Evolutionary conservation across 2,329 filamentous ascomycete species (phyloP).

Genomic region (Myotisia sp.): DNA sequence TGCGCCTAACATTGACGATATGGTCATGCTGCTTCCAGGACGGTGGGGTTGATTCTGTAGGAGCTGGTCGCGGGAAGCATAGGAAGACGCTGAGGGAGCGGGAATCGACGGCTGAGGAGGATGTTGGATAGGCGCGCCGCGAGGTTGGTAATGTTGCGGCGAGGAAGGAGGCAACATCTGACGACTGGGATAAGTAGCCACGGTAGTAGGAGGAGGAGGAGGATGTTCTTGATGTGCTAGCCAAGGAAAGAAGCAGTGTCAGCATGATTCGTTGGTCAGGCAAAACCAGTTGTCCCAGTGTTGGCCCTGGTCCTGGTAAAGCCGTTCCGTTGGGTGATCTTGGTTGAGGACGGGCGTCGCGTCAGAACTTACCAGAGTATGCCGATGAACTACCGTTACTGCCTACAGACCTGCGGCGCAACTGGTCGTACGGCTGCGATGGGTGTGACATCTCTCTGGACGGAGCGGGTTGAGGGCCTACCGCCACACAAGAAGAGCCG

Average conservation of each 20-base stretch:
- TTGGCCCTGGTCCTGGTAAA: too few relatives aligned
- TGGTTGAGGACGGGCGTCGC: conserved; percentile 1
- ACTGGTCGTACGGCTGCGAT: conserved; percentile 20
- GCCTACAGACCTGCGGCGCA: conserved; percentile 24
- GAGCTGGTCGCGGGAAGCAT: conserved; percentile 41
- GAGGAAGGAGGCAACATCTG: conserved; percentile 40
- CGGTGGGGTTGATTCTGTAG: conserved; percentile 33
- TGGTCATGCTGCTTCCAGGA: conserved; percentile 54
- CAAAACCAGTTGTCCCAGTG: background rate
- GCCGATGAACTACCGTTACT: conserved; percentile 24
- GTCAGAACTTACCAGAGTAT: conserved; percentile 22
- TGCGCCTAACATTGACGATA: conserved; percentile 55
- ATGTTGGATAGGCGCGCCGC: conserved; percentile 26
- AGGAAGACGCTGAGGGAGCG: conserved; percentile 28
- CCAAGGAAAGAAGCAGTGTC: conserved; percentile 1
- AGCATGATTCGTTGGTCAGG: background rate
- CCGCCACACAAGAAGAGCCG: conserved; percentile 7
- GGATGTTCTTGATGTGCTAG: conserved; percentile 12
- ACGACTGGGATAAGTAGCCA: conserved; percentile 24
- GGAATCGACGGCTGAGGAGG: conserved; percentile 24
- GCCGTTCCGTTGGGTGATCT: background rate
- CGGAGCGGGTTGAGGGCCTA: conserved; percentile 2
- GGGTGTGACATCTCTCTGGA: conserved; percentile 25
- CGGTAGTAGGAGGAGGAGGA: conserved; percentile 21
- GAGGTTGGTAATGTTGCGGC: conserved; percentile 33